Conservation (phyloP, 352 stramenopile species). For the Peronospora farinosa region DNA sequence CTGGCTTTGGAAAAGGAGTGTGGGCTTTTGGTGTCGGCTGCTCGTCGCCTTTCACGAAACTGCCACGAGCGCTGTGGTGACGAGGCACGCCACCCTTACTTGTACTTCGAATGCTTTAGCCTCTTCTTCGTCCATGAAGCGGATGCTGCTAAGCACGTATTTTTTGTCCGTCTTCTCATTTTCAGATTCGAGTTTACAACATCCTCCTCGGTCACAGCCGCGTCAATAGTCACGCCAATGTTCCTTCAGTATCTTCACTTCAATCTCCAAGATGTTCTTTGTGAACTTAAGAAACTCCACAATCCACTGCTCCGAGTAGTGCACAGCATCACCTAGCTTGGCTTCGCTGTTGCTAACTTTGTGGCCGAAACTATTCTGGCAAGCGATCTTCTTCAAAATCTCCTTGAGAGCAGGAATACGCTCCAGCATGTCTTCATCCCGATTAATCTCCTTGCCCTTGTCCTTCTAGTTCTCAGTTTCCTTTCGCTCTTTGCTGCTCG, state of each 20-base stretch:
- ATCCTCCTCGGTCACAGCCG: constrained; percentile 55
- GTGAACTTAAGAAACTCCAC: constrained; percentile 82
- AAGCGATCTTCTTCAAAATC: constrained; percentile 74
- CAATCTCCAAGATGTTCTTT: constrained; percentile 81
- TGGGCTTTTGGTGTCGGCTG: constrained; percentile 31
- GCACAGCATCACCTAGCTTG: constrained; percentile 58
- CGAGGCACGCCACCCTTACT: constrained; percentile 55
- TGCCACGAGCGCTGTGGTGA: constrained; percentile 41
- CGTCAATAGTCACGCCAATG: constrained; percentile 44
- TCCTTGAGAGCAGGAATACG: constrained; percentile 82
- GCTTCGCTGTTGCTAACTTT: constrained; percentile 33
- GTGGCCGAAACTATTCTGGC: constrained; percentile 37
- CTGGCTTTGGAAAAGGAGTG: no score
- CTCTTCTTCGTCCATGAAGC: constrained; percentile 86
- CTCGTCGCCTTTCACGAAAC: constrained; percentile 37
- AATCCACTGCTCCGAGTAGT: constrained; percentile 84
- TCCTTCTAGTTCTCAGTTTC: constrained; percentile 73
- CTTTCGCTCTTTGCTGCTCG: constrained; percentile 82
- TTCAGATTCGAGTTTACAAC: constrained; percentile 63
- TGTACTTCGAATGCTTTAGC: constrained; percentile 72
- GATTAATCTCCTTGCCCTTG: constrained; percentile 78
- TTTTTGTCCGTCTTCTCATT: constrained; percentile 85
- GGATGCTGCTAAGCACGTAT: no score
- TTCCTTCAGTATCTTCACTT: constrained; percentile 60
- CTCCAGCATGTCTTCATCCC: constrained; percentile 75